A percentile compares a stretch with the other conserved stretches of the same genome.
phyloP scores from a whole-genome alignment of 345 rosid species.

The Balakata baccata region DNA sequence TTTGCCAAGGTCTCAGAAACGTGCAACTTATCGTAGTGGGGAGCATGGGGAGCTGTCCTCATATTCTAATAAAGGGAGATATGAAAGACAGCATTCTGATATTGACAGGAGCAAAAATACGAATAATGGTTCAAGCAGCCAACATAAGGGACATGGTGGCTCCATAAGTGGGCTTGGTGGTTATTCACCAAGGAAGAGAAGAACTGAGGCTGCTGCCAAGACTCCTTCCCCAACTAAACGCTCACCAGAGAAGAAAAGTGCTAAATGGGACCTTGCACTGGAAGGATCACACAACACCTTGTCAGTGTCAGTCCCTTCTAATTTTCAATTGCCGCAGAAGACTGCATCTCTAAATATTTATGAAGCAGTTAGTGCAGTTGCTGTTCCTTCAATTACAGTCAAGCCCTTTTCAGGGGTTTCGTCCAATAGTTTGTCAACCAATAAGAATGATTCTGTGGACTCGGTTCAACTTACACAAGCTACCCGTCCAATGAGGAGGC shows the following conservation, averaged over 20 bases:
- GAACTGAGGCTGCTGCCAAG: conserved; percentile 53
- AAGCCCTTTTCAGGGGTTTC: conserved; percentile 43
- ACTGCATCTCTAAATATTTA: conserved; percentile 34
- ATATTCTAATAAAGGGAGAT: conserved; percentile 42
- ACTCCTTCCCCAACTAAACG: conserved; percentile 64
- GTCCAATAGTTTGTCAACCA: conserved; percentile 31
- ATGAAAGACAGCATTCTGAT: conserved; percentile 48
- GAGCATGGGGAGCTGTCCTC: conserved; percentile 42
- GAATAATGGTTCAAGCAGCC: conserved; percentile 49
- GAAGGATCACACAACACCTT: conserved; percentile 28
- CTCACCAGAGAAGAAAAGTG: conserved; percentile 67
- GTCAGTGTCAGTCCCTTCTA: conserved; percentile 42
- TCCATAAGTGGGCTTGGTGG: conserved; percentile 82
- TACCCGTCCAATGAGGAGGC: conserved; percentile 80
- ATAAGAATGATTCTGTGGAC: conserved; percentile 45
- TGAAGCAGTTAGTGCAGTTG: conserved; percentile 41
- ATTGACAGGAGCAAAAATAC: conserved; percentile 34
- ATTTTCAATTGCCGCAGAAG: conserved; percentile 40
- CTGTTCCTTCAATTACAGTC: conserved; percentile 34
- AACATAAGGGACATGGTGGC: conserved; percentile 48
- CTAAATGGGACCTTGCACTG: conserved; percentile 79
- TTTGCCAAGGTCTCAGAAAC: conserved; percentile 50
- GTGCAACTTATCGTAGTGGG: conserved; percentile 39
- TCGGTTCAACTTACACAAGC: conserved; percentile 86
- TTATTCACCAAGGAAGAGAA: conserved; percentile 90